Evolutionary conservation across 1,139 yeast species (phyloP).

Genomic region (Blastobotrys persicus): DNA sequence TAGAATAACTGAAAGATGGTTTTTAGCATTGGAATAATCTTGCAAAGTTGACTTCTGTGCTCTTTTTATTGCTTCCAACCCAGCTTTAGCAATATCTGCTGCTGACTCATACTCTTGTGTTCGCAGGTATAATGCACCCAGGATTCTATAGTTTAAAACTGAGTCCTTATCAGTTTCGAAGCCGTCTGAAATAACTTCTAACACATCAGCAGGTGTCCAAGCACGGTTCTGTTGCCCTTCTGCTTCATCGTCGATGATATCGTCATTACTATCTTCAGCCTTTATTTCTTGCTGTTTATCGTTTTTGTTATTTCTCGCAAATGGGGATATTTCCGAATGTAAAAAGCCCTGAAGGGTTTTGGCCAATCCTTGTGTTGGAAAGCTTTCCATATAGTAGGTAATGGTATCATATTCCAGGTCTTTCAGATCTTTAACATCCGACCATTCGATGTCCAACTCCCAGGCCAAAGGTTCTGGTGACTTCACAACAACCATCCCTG

Average conservation of each 20-base stretch:
- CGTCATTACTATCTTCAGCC: conserved; percentile 22
- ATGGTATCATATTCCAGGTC: conserved; percentile 52
- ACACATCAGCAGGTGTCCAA: conserved; percentile 52
- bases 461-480: conserved; percentile 66
- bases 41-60: conserved; percentile 49
- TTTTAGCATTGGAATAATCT: conserved; percentile 50
- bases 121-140: conserved; percentile 59
- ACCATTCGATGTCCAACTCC: conserved; percentile 74
- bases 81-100: conserved; percentile 58
- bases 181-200: conserved; percentile 56
- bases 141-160: conserved; percentile 61
- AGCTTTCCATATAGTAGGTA: conserved; percentile 50
- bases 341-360: conserved; percentile 44
- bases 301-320: conserved; percentile 29
- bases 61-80: conserved; percentile 50
- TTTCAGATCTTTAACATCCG: conserved; percentile 52
- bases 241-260: conserved; percentile 22
- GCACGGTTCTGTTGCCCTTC: conserved; percentile 13
- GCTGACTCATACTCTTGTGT: conserved; percentile 65
- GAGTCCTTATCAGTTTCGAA: conserved; percentile 48
- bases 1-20: conserved; percentile 60
- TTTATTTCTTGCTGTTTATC: conserved; percentile 12
- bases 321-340: conserved; percentile 68
- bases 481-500: conserved; percentile 70
- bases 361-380: conserved; percentile 64